These are phyloP conservation scores for Collariella sp. DNA, from an alignment of 495 filamentous ascomycete genomes.

Conservation along the genomic window DNA sequence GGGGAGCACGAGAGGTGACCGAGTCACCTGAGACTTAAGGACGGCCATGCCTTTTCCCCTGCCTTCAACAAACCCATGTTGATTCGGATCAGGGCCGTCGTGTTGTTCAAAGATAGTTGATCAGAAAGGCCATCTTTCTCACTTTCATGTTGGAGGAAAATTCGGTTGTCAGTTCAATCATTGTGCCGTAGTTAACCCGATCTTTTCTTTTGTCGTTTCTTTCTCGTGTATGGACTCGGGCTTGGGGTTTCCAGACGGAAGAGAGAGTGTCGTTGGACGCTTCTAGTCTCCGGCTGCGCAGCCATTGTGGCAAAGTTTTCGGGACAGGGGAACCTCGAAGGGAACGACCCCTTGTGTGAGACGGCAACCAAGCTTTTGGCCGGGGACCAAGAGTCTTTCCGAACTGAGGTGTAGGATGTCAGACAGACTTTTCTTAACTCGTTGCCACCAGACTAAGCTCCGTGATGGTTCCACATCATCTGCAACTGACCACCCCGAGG, in stretches of 20 bases:
- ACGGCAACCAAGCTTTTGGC: conserved; percentile 11
- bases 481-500: conserved; percentile 8
- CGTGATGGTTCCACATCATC: neutral
- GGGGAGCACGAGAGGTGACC: neutral
- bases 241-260: no score
- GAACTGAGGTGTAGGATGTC: neutral
- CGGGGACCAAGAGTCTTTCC: conserved; percentile 9
- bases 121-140: no score
- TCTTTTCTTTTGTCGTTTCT: no score
- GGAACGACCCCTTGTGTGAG: neutral
- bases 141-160: no score
- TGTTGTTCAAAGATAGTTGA: no score
- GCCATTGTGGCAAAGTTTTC: conserved; percentile 7
- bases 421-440: neutral
- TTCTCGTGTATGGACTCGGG: no score
- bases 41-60: neutral
- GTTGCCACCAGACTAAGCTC: conserved; percentile 11
- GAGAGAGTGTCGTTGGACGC: neutral
- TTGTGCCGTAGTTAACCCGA: no score
- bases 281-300: neutral
- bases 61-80: neutral
- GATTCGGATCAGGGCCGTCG: neutral
- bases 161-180: no score
- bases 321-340: conserved; percentile 9
- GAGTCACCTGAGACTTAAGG: neutral